These are phyloP conservation scores for Didymella pomorum DNA, from an alignment of 2,329 filamentous ascomycete species.

Conservation along the genomic window DNA sequence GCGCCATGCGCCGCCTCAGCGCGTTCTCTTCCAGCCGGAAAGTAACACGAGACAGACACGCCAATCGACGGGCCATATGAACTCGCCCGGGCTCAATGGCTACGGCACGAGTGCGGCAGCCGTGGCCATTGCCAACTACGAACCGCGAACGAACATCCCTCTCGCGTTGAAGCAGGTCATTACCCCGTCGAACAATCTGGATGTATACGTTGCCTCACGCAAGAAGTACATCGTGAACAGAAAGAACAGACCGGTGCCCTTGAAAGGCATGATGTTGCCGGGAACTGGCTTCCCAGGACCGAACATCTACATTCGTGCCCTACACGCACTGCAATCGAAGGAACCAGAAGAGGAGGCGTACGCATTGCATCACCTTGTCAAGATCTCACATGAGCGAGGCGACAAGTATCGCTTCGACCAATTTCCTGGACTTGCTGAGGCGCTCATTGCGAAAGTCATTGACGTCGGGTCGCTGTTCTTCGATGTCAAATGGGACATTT, in stretches of 20 bases:
- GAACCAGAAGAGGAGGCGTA: constrained; percentile 87
- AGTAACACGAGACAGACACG: constrained; percentile 71
- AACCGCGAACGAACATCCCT: constrained; percentile 69
- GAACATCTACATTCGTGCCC: constrained; percentile 89
- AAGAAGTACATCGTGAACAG: constrained; percentile 60
- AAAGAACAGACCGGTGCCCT: constrained; percentile 50
- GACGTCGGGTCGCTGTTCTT: constrained; percentile 82
- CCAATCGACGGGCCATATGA: constrained; percentile 54
- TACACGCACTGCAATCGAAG: constrained; percentile 82
- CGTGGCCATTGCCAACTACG: constrained; percentile 71
- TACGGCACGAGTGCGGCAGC: constrained; percentile 55
- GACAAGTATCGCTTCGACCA: constrained; percentile 96
- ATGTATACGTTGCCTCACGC: constrained; percentile 68
- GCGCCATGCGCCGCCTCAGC: constrained; percentile 83
- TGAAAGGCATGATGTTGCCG: constrained; percentile 65
- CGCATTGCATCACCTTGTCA: constrained; percentile 89
- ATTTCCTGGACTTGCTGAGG: constrained; percentile 87
- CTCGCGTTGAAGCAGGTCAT: constrained; percentile 75
- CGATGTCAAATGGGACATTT: constrained; percentile 80
- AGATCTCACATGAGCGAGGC: constrained; percentile 92
- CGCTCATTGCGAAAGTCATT: constrained; percentile 83
- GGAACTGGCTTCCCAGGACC: constrained; percentile 76
- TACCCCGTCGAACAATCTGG: constrained; percentile 77
- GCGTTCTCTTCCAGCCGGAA: constrained; percentile 86
- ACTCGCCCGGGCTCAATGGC: constrained; percentile 56